Percentiles rank a stretch among this genome's conserved stretches.
Evolutionary conservation across 768 basidiomycete species (phyloP).

Genomic region (Suillus clintonianus): DNA sequence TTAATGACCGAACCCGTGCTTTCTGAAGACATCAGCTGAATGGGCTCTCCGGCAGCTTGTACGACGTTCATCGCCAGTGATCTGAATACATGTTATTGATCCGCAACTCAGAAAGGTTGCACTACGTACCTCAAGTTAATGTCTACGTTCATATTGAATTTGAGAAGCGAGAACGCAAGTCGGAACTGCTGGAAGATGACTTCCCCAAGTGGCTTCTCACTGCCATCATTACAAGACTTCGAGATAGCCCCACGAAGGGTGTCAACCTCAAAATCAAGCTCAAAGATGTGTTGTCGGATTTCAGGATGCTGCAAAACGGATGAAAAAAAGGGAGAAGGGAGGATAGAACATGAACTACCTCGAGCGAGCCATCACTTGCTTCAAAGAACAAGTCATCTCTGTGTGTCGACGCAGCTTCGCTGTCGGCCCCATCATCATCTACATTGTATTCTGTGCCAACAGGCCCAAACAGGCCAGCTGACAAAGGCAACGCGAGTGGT

Average conservation of each 20-base stretch:
- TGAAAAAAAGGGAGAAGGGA: constrained; percentile 3
- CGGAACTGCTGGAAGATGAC: constrained; percentile 78
- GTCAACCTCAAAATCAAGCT: constrained; percentile 87
- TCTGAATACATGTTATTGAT: constrained; percentile 38
- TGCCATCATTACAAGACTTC: constrained; percentile 59
- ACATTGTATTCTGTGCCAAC: constrained; percentile 68
- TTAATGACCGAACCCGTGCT: constrained; percentile 42
- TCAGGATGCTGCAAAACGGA: constrained; percentile 29
- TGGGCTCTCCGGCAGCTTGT: constrained; percentile 51
- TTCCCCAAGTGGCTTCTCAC: constrained; percentile 77
- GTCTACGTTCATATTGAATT: constrained; percentile 86
- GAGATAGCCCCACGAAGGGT: constrained; percentile 77
- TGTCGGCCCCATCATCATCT: constrained; percentile 55
- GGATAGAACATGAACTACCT: constrained; percentile 40
- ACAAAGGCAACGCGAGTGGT: constrained; percentile 48
- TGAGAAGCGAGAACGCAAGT: constrained; percentile 70
- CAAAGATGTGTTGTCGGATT: constrained; percentile 64
- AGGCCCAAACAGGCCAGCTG: constrained; percentile 55
- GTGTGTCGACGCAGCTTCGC: constrained; percentile 38
- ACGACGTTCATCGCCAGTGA: constrained; percentile 77
- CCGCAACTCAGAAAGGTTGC: neutral
- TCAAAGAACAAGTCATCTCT: constrained; percentile 70
- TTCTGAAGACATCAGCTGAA: constrained; percentile 68
- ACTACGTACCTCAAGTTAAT: constrained; percentile 67
- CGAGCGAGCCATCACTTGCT: constrained; percentile 59